Percentiles rank a stretch among this genome's conserved stretches.
Evolutionary conservation across 306 rosid genomes (phyloP).

Genomic region (Benincasa hispida): DNA sequence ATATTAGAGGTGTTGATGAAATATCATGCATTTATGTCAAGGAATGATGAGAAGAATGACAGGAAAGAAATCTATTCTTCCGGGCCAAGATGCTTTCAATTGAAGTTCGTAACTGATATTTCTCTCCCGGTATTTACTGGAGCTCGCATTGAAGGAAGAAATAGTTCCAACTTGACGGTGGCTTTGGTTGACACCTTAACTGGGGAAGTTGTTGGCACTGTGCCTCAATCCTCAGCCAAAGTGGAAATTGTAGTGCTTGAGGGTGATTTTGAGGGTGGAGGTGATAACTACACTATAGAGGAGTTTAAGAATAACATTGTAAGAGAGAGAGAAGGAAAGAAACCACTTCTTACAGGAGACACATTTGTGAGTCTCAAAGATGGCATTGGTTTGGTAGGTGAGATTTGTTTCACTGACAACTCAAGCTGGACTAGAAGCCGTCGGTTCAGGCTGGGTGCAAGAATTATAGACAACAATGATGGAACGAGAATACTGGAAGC

Average conservation of each 20-base stretch:
- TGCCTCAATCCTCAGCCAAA: constrained; percentile 71
- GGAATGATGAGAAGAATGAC: constrained; percentile 28
- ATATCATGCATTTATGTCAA: constrained; percentile 22
- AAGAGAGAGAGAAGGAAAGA: constrained; percentile 90
- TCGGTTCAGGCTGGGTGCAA: constrained; percentile 84
- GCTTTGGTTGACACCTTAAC: constrained; percentile 48
- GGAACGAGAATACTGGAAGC: constrained; percentile 72
- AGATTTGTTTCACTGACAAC: constrained; percentile 87
- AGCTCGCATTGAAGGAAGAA: constrained; percentile 92
- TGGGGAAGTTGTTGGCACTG: constrained; percentile 50
- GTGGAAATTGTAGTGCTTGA: constrained; percentile 94
- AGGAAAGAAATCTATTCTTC: constrained; percentile 41
- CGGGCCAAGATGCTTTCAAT: constrained; percentile 50
- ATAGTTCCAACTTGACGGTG: constrained; percentile 48
- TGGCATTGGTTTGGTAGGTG: constrained; percentile 60
- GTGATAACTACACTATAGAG: constrained; percentile 61
- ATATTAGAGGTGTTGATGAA: neutral
- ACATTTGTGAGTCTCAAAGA: constrained; percentile 61
- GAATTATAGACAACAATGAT: constrained; percentile 55
- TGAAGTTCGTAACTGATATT: constrained; percentile 51
- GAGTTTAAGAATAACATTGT: constrained; percentile 85
- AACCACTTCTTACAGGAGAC: constrained; percentile 91
- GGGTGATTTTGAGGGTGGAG: constrained; percentile 91
- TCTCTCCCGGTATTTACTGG: constrained; percentile 96
- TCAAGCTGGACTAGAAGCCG: constrained; percentile 99